Evolutionary conservation across 2,329 filamentous ascomycete genomes (phyloP), one percentile per base, ranked within the genome.

Genomic region (Lachnellula subtilissima): DNA sequence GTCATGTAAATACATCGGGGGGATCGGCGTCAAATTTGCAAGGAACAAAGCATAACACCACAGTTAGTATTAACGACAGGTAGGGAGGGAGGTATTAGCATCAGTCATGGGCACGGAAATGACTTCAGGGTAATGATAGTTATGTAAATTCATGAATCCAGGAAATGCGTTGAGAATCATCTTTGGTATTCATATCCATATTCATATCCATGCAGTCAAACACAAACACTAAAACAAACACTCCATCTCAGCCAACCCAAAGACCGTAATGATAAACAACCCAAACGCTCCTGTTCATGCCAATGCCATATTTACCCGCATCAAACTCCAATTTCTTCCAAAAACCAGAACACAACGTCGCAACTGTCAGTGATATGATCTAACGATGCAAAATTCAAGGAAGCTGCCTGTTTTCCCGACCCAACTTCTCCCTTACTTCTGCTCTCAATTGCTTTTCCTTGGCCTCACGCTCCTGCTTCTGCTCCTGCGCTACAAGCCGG

Each of bases 1-100:
- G 80, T 85, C 58, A 81, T 85, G 81, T 85, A 70, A 69, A 67
- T 59, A 54, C 54, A 54, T 37, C 37, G 48, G 39, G 23, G 49
- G 36, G 25, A 42, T 53, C 46, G 60, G 61, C 58, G 60, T 60
- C 40, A 59, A 35, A 40, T 53, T 55, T 58, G 50, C 58, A 59
- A 54, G 54, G 28, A 42, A 52, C 45, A 57, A 56, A 59, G 50
- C 39, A 54, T 50, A 45, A 49, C 42, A 45, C 19, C 19, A 45
- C n/a, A 40, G 37, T n/a, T 11, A 40, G 37, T 45, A 15, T 42
- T n/a, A 17, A 42, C 15, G 39, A n/a, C 19, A 45, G 42, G 17
- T 12, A 22, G 42, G 42, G 11, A 45, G 22, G 14, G 12, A 32
- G 45, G 45, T 23, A 40, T 23, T 36, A 23, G 23, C 14, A 40